Conservation (phyloP, 2,329 filamentous ascomycete species). For the Neonectria neomacrospora region DNA sequence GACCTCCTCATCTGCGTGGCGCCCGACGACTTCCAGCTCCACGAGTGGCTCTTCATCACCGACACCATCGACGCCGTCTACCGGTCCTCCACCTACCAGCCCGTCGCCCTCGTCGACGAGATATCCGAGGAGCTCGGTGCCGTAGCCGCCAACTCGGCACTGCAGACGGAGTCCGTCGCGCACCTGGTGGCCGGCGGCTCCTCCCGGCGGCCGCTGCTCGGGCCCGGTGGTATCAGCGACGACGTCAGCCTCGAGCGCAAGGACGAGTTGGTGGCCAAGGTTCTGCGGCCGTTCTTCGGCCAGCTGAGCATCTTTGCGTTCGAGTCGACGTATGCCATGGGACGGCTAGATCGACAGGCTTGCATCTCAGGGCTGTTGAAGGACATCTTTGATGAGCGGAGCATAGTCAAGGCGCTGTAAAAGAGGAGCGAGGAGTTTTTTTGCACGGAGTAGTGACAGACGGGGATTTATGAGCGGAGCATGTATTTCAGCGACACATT, state of each 20-base stretch:
- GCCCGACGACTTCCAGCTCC: slow-evolving; percentile 97
- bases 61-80: slow-evolving; percentile 98
- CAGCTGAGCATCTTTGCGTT: slow-evolving; percentile 94
- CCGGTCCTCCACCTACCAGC: slow-evolving; percentile 73
- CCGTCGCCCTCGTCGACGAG: slow-evolving; percentile 84
- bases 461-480: slow-evolving; percentile 13
- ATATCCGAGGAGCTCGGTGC: slow-evolving; percentile 79
- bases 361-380: slow-evolving; percentile 73
- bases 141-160: slow-evolving; percentile 47
- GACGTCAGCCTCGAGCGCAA: slow-evolving; percentile 68
- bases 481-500: slow-evolving; percentile 11
- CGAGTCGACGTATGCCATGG: slow-evolving; percentile 92
- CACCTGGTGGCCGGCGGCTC: slow-evolving; percentile 50
- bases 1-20: slow-evolving; percentile 87
- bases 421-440: slow-evolving; percentile 10
- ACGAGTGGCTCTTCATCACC: slow-evolving; percentile 97
- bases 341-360: slow-evolving; percentile 70
- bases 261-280: slow-evolving; percentile 77
- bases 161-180: slow-evolving; percentile 52
- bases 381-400: slow-evolving; percentile 85
- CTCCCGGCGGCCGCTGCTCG: slow-evolving; percentile 61
- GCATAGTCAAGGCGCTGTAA: slow-evolving; percentile 69
- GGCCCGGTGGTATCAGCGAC: slow-evolving; percentile 64
- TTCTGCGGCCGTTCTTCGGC: slow-evolving; percentile 88
- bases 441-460: slow-evolving; percentile 10